These are phyloP conservation scores for Cutaneotrichosporon sp. DNA, from an alignment of 1,284 basidiomycete species.

Conservation along the genomic window DNA sequence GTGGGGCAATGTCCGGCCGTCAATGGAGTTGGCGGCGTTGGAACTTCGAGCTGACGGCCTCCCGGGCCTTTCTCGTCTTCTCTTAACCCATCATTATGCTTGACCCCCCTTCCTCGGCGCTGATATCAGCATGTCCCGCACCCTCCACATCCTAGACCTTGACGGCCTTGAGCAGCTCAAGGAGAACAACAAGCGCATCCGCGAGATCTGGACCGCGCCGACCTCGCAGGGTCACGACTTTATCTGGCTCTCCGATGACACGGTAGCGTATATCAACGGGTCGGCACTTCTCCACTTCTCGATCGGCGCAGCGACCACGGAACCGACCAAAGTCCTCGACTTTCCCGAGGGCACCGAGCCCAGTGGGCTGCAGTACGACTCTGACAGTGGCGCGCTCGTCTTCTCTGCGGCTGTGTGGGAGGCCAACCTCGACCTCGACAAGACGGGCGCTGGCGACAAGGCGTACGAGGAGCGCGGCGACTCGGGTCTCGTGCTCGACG, in stretches of 20 bases:
- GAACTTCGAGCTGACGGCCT: too few species aligned
- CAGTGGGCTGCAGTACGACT: constrained; percentile 66
- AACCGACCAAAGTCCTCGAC: constrained; percentile 28
- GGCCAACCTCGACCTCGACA: constrained; percentile 66
- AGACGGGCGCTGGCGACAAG: constrained; percentile 66
- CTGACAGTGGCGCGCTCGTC: constrained; percentile 34
- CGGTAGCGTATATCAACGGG: constrained; percentile 50
- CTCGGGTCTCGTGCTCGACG: constrained; percentile 74
- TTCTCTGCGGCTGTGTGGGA: constrained; percentile 74
- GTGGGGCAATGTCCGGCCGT: not conserved
- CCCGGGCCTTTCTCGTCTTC: constrained; percentile 7
- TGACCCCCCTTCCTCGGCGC: too few species aligned
- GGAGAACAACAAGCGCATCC: not conserved
- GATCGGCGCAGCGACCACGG: constrained; percentile 19
- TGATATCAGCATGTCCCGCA: constrained; percentile 64
- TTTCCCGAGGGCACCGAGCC: constrained; percentile 57
- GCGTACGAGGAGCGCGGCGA: constrained; percentile 69
- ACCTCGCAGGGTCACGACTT: constrained; percentile 31
- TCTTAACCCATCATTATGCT: too few species aligned
- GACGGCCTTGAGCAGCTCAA: constrained; percentile 12
- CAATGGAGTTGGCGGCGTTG: too few species aligned
- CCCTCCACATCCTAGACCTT: constrained; percentile 57
- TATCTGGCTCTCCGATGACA: constrained; percentile 45
- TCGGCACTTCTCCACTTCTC: constrained; percentile 31
- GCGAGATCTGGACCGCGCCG: constrained; percentile 30